phyloP scores from a whole-genome alignment of 139 green algal species.

The Asterochloris sp. region DNA sequence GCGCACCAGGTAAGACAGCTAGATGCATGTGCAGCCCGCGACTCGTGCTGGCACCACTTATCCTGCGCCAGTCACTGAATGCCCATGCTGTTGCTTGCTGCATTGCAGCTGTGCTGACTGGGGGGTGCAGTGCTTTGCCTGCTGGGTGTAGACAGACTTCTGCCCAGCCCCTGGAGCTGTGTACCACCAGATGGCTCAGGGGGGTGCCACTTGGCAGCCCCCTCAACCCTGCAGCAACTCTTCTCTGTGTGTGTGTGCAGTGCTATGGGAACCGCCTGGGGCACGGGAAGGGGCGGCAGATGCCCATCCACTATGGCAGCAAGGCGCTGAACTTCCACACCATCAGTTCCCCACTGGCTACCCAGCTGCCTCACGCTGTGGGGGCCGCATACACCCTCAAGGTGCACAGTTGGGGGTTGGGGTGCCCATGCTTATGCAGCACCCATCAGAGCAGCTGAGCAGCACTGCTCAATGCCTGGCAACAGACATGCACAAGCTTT shows the following conservation, averaged over 20 bases:
- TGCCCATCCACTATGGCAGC: constrained; percentile 94
- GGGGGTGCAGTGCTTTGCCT: too few species aligned
- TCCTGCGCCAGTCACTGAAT: too few species aligned
- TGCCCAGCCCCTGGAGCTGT: too few species aligned
- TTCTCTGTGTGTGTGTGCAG: constrained; percentile 22
- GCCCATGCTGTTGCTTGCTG: too few species aligned
- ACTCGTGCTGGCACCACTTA: too few species aligned
- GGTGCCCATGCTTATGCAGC: too few species aligned
- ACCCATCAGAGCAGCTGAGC: too few species aligned
- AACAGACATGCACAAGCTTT: too few species aligned
- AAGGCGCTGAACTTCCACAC: constrained; percentile 81
- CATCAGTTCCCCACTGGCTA: constrained; percentile 87
- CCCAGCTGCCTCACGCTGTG: constrained; percentile 92
- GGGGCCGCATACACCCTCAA: constrained; percentile 89
- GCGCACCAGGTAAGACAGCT: constrained; percentile 70
- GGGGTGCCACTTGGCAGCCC: background rate
- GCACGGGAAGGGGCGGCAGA: constrained; percentile 85
- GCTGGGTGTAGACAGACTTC: too few species aligned
- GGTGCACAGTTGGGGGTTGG: constrained; percentile 23
- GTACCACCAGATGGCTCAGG: too few species aligned
- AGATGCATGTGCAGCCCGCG: background rate
- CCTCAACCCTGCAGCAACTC: background rate
- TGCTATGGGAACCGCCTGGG: constrained; percentile 81
- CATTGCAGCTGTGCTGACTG: too few species aligned
- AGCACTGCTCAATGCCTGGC: too few species aligned